phyloP scores from a whole-genome alignment of 768 basidiomycete genomes.

The Tulasnella calospora region DNA sequence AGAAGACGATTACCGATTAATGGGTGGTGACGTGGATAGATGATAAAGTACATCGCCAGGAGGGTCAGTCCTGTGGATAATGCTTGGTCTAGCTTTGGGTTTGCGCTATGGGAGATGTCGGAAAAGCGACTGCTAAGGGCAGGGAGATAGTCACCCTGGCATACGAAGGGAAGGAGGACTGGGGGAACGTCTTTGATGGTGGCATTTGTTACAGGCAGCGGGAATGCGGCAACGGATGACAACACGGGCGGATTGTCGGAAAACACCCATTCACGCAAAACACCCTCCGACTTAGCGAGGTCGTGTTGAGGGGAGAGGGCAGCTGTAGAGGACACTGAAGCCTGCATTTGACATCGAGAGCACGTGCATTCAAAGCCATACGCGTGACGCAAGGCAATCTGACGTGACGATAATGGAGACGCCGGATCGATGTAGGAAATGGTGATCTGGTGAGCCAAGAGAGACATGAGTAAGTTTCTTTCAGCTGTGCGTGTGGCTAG shows the following conservation, averaged over 20 bases:
- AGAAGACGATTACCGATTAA: slow-evolving; percentile 54
- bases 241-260: neutral
- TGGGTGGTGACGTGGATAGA: slow-evolving; percentile 74
- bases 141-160: slow-evolving; percentile 54
- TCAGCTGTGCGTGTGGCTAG: neutral
- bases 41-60: slow-evolving; percentile 33
- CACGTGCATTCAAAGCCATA: slow-evolving; percentile 31
- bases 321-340: neutral
- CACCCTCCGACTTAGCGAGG: neutral
- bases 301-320: neutral
- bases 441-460: slow-evolving; percentile 49
- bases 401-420: slow-evolving; percentile 35
- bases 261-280: neutral
- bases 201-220: neutral
- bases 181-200: slow-evolving; percentile 38
- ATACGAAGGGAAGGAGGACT: slow-evolving; percentile 39
- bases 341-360: slow-evolving; percentile 32
- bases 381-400: slow-evolving; percentile 5
- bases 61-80: slow-evolving; percentile 52
- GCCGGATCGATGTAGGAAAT: slow-evolving; percentile 78
- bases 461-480: neutral
- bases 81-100: slow-evolving; percentile 52
- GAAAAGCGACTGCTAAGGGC: slow-evolving; percentile 60
- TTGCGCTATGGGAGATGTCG: slow-evolving; percentile 52
- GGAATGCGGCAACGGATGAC: neutral